phyloP scores from a whole-genome alignment of 331 rosid genomes.

The Cucumis variabilis region DNA sequence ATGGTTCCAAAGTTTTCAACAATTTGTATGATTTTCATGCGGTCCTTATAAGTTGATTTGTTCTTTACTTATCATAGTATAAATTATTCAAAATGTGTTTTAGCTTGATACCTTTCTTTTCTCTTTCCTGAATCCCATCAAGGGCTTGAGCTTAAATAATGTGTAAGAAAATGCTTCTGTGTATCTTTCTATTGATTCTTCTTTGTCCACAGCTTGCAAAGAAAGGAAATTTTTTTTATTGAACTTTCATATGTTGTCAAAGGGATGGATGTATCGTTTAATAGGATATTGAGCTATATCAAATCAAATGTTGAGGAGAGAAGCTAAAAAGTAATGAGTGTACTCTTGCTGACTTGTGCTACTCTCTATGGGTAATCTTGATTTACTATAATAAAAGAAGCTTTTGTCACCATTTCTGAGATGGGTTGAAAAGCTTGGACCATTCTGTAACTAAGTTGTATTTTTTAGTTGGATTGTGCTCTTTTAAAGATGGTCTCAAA shows the following conservation, averaged over 20 bases:
- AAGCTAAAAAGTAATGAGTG: conserved; percentile 81
- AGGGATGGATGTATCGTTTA: conserved; percentile 96
- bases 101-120: neutral
- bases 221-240: conserved; percentile 82
- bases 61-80: neutral
- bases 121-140: neutral
- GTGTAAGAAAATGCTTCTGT: conserved; percentile 27
- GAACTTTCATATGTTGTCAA: conserved; percentile 92
- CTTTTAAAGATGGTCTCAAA: neutral
- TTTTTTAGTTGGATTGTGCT: neutral
- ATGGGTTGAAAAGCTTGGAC: neutral
- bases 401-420: neutral
- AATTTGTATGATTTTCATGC: neutral
- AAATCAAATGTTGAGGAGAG: conserved; percentile 87
- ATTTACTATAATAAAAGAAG: neutral
- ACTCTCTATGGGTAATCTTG: conserved; percentile 76
- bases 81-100: neutral
- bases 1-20: neutral
- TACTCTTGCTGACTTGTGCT: conserved; percentile 95
- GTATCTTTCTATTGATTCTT: conserved; percentile 36
- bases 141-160: conserved; percentile 12
- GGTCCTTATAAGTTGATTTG: neutral
- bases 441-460: neutral
- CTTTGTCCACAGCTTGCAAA: conserved; percentile 71
- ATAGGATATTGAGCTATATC: conserved; percentile 85